Percentiles rank a stretch among this genome's conserved stretches.
Evolutionary conservation across 257 asterid genomes (phyloP).

Genomic region (Solanum neorickii): DNA sequence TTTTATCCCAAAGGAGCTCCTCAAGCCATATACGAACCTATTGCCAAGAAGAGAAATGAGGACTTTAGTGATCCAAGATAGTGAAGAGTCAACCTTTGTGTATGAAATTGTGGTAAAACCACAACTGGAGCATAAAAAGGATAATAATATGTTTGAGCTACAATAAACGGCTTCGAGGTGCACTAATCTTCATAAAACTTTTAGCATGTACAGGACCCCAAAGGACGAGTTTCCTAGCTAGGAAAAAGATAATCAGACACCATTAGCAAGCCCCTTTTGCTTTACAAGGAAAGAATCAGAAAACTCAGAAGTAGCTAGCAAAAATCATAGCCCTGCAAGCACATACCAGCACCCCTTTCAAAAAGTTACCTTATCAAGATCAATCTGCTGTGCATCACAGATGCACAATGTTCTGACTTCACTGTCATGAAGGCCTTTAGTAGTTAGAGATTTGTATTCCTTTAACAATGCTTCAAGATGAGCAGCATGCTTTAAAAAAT

Average conservation of each 20-base stretch:
- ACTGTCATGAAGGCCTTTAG: conserved; percentile 63
- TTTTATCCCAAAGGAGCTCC: conserved; percentile 91
- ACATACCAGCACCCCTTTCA: not conserved
- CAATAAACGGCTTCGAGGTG: not conserved
- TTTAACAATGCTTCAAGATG: conserved; percentile 72
- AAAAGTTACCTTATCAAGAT: conserved; percentile 69
- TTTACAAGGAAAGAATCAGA: no score
- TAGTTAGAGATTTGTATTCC: conserved; percentile 54
- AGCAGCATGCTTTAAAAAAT: conserved; percentile 48
- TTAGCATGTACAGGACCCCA: not conserved
- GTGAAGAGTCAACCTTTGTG: not conserved
- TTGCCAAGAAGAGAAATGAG: not conserved
- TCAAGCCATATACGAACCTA: conserved; percentile 76
- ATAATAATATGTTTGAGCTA: not conserved
- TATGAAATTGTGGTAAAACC: not conserved
- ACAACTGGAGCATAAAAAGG: not conserved
- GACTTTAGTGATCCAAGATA: not conserved
- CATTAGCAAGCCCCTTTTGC: not conserved
- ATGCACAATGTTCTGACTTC: conserved; percentile 85
- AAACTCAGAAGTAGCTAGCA: not conserved
- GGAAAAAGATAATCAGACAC: not conserved
- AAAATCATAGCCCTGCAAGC: not conserved
- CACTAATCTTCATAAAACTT: not conserved
- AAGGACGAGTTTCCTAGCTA: not conserved
- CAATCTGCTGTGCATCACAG: conserved; percentile 42